These are phyloP conservation scores for Leucaena leucocephala DNA, from an alignment of 306 rosid genomes.

Conservation along the genomic window DNA sequence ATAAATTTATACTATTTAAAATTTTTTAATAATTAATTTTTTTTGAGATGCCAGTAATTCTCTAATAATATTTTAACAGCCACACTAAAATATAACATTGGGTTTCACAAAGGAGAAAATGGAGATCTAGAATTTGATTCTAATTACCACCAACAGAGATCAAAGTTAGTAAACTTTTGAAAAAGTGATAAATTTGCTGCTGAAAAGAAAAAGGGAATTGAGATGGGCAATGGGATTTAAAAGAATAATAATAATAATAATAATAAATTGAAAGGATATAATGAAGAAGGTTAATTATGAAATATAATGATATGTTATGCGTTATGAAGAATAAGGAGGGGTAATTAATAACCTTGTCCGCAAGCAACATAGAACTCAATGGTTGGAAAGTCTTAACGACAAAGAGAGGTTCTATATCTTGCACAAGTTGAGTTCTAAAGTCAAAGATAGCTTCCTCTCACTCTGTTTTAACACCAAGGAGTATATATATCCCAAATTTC, in stretches of 20 bases:
- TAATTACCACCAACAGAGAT: not conserved
- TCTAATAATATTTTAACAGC: not conserved
- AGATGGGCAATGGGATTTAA: not conserved
- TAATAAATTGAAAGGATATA: not conserved
- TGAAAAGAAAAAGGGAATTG: not conserved
- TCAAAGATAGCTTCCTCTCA: slow-evolving; percentile 29
- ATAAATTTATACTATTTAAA: too few species aligned
- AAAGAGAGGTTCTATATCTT: slow-evolving; percentile 47
- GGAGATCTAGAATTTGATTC: not conserved
- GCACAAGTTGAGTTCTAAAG: slow-evolving; percentile 42
- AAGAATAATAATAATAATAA: too few species aligned
- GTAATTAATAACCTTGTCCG: slow-evolving; percentile 31
- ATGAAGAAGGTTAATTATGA: not conserved
- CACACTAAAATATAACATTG: too few species aligned
- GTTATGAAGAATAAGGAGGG: not conserved
- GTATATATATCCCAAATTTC: not conserved
- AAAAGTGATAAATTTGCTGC: not conserved
- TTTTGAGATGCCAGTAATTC: too few species aligned
- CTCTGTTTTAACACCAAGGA: slow-evolving; percentile 22
- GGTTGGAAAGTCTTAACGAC: slow-evolving; percentile 56
- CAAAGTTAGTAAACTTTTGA: not conserved
- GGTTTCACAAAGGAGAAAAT: not conserved
- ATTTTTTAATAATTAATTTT: too few species aligned
- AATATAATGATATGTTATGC: not conserved
- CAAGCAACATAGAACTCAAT: slow-evolving; percentile 54